Base-by-base conservation (phyloP, 2,329 filamentous ascomycete genomes). In the Aspergillus sergii region DNA sequence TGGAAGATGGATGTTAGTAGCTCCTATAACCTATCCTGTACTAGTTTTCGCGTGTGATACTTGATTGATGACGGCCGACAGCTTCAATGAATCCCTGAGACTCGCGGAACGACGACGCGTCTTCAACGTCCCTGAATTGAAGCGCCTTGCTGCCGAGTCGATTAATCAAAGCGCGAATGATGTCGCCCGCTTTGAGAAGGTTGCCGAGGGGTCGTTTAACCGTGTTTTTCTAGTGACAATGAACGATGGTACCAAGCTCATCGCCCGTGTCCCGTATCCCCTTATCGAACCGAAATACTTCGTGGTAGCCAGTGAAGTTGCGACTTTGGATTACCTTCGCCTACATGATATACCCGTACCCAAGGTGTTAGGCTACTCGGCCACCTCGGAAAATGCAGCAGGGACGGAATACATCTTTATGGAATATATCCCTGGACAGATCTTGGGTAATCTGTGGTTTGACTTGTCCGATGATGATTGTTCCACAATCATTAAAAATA, bases 371-470 rank as follows among this genome's bases (percentile, higher is more conserved):
- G 67, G 69, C 23, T 80, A 78, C 61, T 78, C 75, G 3, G 53
- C 75, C 30, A 72, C 64, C 11, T 53, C 64, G 3, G 68, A 76
- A 10, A 81, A 81, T 60, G 21, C 73, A 60, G 77, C 76, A 48
- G 77, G 78, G 0, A 75, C 75, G 11, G 77, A 80, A 69, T 81
- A 77, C 34, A 72, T 81, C 8, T 72, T 80, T 30, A 76, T 81
- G 72, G 79, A 79, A 51, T 65, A 70, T 32, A 54, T 75, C 7
- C 64, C 58, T 11, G 78, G 79, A 23, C 64, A 36, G 10, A 68
- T 71, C 19, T 57, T 79, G 19, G 72, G 72, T 10, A 72, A 76
- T 46, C 54, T 71, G 5, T 80, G 75, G 78, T 75, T 68, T 60
- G 57, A 58, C n/a, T 61, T 72, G 50, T 39, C 59, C 14, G 66